Base-by-base conservation (phyloP, 768 basidiomycete species). In the Lyophyllum shimeji region DNA sequence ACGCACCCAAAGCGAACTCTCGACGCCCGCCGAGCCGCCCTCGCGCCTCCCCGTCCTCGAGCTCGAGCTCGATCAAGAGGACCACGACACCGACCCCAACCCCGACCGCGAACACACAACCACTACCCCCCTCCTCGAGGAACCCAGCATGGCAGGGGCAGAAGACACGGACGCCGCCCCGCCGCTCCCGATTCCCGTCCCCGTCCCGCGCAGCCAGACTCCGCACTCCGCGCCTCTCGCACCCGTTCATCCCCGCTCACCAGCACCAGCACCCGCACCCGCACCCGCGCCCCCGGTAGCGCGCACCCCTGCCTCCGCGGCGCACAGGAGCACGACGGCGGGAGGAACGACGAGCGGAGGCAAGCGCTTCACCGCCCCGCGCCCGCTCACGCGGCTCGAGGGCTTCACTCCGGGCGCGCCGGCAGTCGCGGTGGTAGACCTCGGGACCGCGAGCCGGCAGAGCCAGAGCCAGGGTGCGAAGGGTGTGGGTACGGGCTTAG, bases 391-490 rank as follows among this genome's bases (percentile, higher is more conserved):
- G 18, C 57, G 44, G 15, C 47, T 54, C 25, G 40, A n/a, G n/a
- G 18, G 12, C 33, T 46, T 13, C 42, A 23, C 2, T 13, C 13
- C 23, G n/a, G 34, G 3, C n/a, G 33, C n/a, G 44, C 46, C 3
- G 57, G 39, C 39, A n/a, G 47, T 48, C 15, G 47, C 62, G 0
- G 49, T 63, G 2, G 56, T 63, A 0, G 58, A 63, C 43, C 45
- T 61, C 0, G 62, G 50, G 1, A 59, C 50, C 7, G 20, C 29
- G 50, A 25, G 46, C 42, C 9, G 44, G 13, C n/a, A n/a, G n/a
- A n/a, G n/a, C n/a, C n/a, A n/a, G n/a, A n/a, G n/a, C n/a, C n/a
- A n/a, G 11, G 33, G 49, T 48, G 43, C 37, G 11, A 13, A n/a
- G 8, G 8, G 8, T 37, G 34, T 6, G 15, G 34, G 34, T 11